Evolutionary conservation across 148 eudicot genomes (phyloP).

Genomic region (Heliosperma pusillum): DNA sequence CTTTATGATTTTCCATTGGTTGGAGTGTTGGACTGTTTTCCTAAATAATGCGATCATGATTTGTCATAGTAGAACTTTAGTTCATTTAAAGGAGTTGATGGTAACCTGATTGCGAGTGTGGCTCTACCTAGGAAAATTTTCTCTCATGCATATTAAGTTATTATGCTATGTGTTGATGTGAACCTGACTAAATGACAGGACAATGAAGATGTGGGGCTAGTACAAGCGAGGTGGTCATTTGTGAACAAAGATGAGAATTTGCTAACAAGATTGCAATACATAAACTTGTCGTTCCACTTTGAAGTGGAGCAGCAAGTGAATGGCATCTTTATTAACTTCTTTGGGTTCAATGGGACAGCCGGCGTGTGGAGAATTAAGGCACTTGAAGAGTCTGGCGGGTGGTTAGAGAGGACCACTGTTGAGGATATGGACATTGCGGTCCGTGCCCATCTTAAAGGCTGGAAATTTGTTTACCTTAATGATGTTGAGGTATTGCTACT

Average conservation of each 20-base stretch:
- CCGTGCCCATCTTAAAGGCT: slow-evolving; percentile 91
- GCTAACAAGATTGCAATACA: slow-evolving; percentile 76
- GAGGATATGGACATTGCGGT: slow-evolving; percentile 99
- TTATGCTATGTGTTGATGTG: not conserved
- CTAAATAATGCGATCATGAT: not conserved
- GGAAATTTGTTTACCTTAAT: slow-evolving; percentile 93
- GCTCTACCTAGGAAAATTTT: not conserved
- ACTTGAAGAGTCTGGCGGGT: slow-evolving; percentile 89
- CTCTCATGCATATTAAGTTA: not conserved
- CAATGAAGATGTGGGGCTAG: slow-evolving; percentile 81
- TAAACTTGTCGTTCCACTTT: slow-evolving; percentile 89
- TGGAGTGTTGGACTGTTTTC: not conserved
- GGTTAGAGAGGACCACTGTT: slow-evolving; percentile 97
- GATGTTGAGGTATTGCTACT: slow-evolving; percentile 75
- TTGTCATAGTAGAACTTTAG: not conserved
- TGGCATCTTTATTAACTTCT: slow-evolving; percentile 82
- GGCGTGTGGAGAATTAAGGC: slow-evolving; percentile 99
- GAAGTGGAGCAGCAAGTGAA: slow-evolving; percentile 99
- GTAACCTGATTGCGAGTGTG: not conserved
- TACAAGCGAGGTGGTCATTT: slow-evolving; percentile 99
- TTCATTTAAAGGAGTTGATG: not conserved
- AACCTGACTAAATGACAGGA: slow-evolving; percentile 46
- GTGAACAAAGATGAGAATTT: slow-evolving; percentile 94
- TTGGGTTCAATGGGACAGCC: slow-evolving; percentile 96
- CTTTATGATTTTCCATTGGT: not conserved